Percentiles rank a stretch among this genome's conserved stretches.
These are phyloP conservation scores for Decorospora gaudefroyi DNA, from an alignment of 2,329 filamentous ascomycete species.

Conservation along the genomic window DNA sequence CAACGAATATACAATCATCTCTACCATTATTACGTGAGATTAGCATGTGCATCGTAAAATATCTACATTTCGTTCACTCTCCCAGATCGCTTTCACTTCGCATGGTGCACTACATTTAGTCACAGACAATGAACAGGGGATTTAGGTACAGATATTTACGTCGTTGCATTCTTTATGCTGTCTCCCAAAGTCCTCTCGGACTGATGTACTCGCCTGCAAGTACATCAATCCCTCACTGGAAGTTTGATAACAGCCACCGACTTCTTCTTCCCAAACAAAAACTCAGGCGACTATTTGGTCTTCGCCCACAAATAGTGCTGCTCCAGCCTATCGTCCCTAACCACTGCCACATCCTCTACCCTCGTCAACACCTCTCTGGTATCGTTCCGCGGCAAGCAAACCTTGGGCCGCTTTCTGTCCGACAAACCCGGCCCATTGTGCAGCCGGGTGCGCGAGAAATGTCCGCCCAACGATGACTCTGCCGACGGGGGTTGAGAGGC, in stretches of 20 bases:
- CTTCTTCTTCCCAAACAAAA: not conserved
- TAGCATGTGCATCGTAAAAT: too few species aligned
- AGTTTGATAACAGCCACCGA: not conserved
- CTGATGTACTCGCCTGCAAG: not conserved
- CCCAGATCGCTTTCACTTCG: too few species aligned
- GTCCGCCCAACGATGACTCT: too few species aligned
- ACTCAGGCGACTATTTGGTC: not conserved
- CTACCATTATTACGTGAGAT: too few species aligned
- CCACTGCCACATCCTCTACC: not conserved
- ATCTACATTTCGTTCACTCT: too few species aligned
- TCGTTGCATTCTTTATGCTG: too few species aligned
- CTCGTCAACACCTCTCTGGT: not conserved
- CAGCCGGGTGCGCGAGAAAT: not conserved
- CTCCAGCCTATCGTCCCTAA: not conserved
- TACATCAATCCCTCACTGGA: not conserved
- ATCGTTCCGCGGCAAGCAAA: slow-evolving; percentile 1
- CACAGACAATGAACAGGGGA: too few species aligned
- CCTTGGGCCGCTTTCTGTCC: slow-evolving; percentile 1
- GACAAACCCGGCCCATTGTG: slow-evolving; percentile 1
- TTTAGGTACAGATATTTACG: too few species aligned
- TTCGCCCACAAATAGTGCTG: not conserved
- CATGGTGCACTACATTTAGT: too few species aligned
- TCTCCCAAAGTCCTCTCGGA: too few species aligned
- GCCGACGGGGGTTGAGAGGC: not conserved
- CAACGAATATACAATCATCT: too few species aligned